Conservation (phyloP, 1,284 basidiomycete species). For the Papiliotrema terrestris region DNA sequence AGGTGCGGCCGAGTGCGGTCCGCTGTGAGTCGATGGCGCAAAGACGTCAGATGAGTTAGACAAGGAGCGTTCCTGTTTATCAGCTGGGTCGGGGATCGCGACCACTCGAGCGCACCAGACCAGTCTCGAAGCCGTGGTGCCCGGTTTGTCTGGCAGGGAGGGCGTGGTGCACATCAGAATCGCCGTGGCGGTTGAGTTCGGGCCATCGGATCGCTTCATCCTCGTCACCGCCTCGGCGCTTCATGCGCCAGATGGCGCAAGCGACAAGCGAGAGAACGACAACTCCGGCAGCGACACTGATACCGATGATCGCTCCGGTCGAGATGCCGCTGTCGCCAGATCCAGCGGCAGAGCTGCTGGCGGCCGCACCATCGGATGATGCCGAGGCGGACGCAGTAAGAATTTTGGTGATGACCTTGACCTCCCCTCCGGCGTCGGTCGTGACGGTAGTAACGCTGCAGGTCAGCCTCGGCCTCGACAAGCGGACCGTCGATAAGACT, state of each 20-base stretch:
- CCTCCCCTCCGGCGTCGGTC: slow-evolving; percentile 27
- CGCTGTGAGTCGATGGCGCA: slow-evolving; percentile 14
- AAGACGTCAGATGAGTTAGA: slow-evolving; percentile 32
- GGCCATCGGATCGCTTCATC: slow-evolving; percentile 50
- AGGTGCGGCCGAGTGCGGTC: slow-evolving; percentile 14
- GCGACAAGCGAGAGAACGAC: slow-evolving; percentile 35
- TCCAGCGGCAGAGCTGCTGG: slow-evolving; percentile 1
- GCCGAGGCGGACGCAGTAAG: slow-evolving; percentile 12
- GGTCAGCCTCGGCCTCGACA: background rate
- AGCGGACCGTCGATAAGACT: background rate
- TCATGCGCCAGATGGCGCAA: slow-evolving; percentile 38
- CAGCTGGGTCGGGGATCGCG: too few species aligned
- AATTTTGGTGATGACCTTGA: slow-evolving; percentile 24
- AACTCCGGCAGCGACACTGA: slow-evolving; percentile 39
- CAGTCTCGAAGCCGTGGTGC: slow-evolving; percentile 43
- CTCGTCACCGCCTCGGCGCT: slow-evolving; percentile 35
- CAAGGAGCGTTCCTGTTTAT: slow-evolving; percentile 31
- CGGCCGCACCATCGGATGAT: slow-evolving; percentile 7
- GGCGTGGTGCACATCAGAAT: slow-evolving; percentile 43
- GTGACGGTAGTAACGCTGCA: slow-evolving; percentile 9
- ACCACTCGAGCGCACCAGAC: slow-evolving; percentile 23
- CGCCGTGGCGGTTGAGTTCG: slow-evolving; percentile 48
- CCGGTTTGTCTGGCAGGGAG: slow-evolving; percentile 43
- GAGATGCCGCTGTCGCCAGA: slow-evolving; percentile 22
- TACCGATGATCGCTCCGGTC: slow-evolving; percentile 45